These are phyloP conservation scores for Leccinum sublutescens DNA, from an alignment of 768 basidiomycete genomes.

Conservation along the genomic window DNA sequence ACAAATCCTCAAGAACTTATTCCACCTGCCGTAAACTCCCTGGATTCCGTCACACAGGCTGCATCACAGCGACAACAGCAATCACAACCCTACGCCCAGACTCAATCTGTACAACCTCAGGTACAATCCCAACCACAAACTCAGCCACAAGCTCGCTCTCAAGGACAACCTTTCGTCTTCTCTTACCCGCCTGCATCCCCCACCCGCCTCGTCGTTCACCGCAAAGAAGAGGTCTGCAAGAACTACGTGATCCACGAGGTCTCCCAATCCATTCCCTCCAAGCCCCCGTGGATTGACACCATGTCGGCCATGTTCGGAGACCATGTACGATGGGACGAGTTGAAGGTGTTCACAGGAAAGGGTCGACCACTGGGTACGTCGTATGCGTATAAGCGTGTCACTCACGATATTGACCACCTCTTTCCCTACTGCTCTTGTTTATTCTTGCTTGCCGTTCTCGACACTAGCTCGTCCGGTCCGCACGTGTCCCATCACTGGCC, in stretches of 20 bases:
- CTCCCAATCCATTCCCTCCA: slow-evolving; percentile 42
- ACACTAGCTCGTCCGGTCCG: slow-evolving; percentile 54
- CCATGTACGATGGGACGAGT: slow-evolving; percentile 76
- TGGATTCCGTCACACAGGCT: not conserved
- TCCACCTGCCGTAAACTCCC: not conserved
- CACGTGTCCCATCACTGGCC: slow-evolving; percentile 77
- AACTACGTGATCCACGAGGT: slow-evolving; percentile 73
- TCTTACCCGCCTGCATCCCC: slow-evolving; percentile 12
- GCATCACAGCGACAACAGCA: slow-evolving; percentile 2
- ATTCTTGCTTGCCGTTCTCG: not conserved
- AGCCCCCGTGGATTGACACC: slow-evolving; percentile 67
- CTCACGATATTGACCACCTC: not conserved
- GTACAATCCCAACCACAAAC: not conserved
- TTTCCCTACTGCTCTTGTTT: not conserved
- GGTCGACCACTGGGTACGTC: slow-evolving; percentile 60
- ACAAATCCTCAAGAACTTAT: not conserved
- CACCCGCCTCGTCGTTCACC: slow-evolving; percentile 24
- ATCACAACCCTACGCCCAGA: not conserved
- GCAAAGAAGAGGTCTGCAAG: slow-evolving; percentile 53
- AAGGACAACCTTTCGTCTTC: slow-evolving; percentile 3
- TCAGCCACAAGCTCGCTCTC: not conserved
- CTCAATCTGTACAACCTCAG: not conserved
- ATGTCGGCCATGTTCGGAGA: slow-evolving; percentile 85
- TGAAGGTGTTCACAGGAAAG: slow-evolving; percentile 63
- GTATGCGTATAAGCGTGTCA: not conserved